A percentile compares a stretch with the other conserved stretches of the same genome.
Evolutionary conservation across 306 rosid species (phyloP).

Genomic region (Albizia julibrissin): DNA sequence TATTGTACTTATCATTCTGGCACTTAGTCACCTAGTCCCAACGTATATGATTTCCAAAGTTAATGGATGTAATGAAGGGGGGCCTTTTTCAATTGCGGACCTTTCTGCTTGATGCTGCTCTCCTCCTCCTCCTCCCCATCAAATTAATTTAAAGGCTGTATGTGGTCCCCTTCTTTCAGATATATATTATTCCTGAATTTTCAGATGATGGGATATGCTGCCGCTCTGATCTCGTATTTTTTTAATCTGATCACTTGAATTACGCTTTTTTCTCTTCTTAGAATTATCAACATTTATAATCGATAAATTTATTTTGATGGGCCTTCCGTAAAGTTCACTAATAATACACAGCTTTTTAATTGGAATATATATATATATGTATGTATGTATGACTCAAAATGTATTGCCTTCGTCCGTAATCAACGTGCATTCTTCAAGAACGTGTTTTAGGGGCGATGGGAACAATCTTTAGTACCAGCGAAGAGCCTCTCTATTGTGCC

Average conservation of each 20-base stretch:
- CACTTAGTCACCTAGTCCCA: slow-evolving; percentile 4
- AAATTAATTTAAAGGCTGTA: not conserved
- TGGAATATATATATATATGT: not conserved
- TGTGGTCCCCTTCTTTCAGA: not conserved
- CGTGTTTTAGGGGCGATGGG: not conserved
- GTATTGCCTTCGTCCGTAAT: not conserved
- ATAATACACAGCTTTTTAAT: not conserved
- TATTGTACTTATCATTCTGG: not conserved
- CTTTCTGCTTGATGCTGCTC: slow-evolving; percentile 1
- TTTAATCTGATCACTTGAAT: not conserved
- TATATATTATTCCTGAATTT: not conserved
- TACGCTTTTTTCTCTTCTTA: not conserved
- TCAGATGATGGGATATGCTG: not conserved
- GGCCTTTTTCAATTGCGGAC: slow-evolving; percentile 7
- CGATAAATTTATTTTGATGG: not conserved
- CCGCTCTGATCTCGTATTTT: not conserved
- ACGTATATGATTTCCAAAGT: slow-evolving; percentile 6
- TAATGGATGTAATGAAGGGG: not conserved
- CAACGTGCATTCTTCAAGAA: not conserved
- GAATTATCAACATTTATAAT: not conserved
- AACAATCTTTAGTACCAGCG: not conserved
- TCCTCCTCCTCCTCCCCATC: slow-evolving; percentile 24
- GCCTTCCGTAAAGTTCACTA: not conserved
- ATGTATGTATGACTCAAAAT: not conserved
- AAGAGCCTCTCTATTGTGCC: too few relatives aligned